A percentile compares a stretch with the other conserved stretches of the same genome.
Evolutionary conservation across 1,139 yeast species (phyloP).

Genomic region (Lodderomyces jiufengensis): DNA sequence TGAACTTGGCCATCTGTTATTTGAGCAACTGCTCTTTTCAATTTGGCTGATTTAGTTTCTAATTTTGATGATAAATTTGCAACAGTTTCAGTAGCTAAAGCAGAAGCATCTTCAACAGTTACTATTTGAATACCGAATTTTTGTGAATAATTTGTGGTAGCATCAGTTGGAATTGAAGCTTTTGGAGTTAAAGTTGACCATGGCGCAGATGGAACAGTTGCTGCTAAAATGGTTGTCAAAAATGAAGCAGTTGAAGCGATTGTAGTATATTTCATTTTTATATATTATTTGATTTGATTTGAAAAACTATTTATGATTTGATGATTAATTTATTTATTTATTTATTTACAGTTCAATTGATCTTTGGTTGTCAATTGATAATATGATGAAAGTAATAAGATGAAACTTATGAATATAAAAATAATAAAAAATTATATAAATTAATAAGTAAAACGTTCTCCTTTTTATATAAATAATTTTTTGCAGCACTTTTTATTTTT

Average conservation of each 20-base stretch:
- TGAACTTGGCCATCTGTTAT: conserved; percentile 12
- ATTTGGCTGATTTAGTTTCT: conserved; percentile 19
- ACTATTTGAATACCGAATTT: conserved; percentile 70
- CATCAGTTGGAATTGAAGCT: conserved; percentile 49
- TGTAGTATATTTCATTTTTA: conserved; percentile 28
- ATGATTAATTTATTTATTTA: neutral
- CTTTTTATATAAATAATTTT: too few species aligned
- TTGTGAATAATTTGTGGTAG: conserved; percentile 55
- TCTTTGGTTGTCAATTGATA: too few species aligned
- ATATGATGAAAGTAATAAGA: too few species aligned
- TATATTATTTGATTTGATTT: neutral
- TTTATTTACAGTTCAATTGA: neutral
- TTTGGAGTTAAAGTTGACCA: conserved; percentile 73
- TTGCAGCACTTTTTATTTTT: too few species aligned
- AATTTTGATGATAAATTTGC: conserved; percentile 11
- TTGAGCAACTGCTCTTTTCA: conserved; percentile 21
- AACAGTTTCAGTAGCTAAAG: conserved; percentile 18
- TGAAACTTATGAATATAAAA: neutral
- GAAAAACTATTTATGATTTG: too few species aligned
- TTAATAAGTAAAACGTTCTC: too few species aligned
- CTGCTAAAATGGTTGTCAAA: conserved; percentile 41
- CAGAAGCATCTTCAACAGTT: conserved; percentile 34
- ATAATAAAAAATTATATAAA: neutral
- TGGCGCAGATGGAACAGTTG: conserved; percentile 67
- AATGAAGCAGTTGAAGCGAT: conserved; percentile 21